Percentiles rank a stretch among this genome's conserved stretches.
Evolutionary conservation across 257 asterid species (phyloP).

Genomic region (Haberlea rhodopensis): DNA sequence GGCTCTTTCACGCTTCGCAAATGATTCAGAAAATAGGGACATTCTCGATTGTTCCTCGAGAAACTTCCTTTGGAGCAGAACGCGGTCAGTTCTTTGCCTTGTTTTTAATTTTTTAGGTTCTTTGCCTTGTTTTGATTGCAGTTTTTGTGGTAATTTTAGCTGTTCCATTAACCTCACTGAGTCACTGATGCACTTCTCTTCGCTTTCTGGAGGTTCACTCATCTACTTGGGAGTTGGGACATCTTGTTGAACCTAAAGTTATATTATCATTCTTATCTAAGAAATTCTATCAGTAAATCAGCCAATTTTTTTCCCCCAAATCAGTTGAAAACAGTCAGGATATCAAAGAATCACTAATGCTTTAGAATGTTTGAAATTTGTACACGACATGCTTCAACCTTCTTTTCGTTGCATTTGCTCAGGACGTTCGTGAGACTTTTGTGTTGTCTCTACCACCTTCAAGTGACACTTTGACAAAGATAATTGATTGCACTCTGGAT

Average conservation of each 20-base stretch:
- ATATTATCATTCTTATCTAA: not conserved
- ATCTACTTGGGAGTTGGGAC: not conserved
- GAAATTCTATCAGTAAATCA: not conserved
- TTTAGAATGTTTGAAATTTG: not conserved
- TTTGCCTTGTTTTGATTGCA: too few species aligned
- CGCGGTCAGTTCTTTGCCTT: constrained; percentile 41
- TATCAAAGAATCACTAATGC: not conserved
- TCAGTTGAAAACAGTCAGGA: too few species aligned
- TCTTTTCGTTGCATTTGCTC: constrained; percentile 31
- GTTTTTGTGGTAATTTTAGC: not conserved
- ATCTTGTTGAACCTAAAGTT: not conserved
- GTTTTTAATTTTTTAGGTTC: too few species aligned
- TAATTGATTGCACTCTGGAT: constrained; percentile 81
- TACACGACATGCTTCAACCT: not conserved
- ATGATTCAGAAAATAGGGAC: constrained; percentile 72
- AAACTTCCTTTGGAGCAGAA: constrained; percentile 73
- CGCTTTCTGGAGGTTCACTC: constrained; percentile 17
- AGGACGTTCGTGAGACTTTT: constrained; percentile 85
- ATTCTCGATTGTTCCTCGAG: constrained; percentile 75
- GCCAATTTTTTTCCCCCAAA: not conserved
- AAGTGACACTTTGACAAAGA: constrained; percentile 53
- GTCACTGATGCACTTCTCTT: not conserved
- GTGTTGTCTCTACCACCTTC: constrained; percentile 89
- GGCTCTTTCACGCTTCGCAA: constrained; percentile 83
- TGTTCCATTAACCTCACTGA: too few species aligned